phyloP scores from a whole-genome alignment of 2,329 filamentous ascomycete species.

The Dactylonectria estremocensis region DNA sequence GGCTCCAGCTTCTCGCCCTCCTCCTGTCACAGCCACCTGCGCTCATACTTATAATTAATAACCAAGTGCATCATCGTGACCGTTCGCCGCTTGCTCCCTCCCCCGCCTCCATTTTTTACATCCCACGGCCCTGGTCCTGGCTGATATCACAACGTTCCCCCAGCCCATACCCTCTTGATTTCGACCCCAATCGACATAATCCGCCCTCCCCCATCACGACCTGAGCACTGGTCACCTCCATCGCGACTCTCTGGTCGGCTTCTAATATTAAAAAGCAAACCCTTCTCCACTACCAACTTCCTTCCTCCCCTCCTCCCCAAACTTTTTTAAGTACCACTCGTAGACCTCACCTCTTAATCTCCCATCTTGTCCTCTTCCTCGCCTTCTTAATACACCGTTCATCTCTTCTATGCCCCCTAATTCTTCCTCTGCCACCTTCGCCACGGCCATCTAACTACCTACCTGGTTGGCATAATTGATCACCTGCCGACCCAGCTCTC shows the following conservation, averaged over 20 bases:
- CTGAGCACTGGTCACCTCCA: constrained; percentile 26
- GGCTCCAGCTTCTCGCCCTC: constrained; percentile 34
- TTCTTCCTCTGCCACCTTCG: constrained; percentile 7
- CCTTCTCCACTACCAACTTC: constrained; percentile 21
- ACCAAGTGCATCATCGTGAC: constrained; percentile 43
- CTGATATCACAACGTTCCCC: constrained; percentile 31
- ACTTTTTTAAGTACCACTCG: constrained; percentile 13
- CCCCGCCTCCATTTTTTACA: constrained; percentile 28
- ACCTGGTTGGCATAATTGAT: constrained; percentile 13
- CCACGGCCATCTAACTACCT: constrained; percentile 5
- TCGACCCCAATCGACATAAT: constrained; percentile 10
- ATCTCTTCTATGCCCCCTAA: constrained; percentile 13
- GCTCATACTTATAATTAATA: constrained; percentile 45
- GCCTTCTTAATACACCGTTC: constrained; percentile 26
- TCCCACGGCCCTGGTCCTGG: constrained; percentile 29
- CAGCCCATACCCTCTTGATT: constrained; percentile 32
- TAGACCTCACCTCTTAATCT: constrained; percentile 16
- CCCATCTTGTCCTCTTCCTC: constrained; percentile 14
- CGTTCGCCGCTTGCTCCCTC: constrained; percentile 34
- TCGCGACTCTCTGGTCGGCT: constrained; percentile 1
- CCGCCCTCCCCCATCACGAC: constrained; percentile 26
- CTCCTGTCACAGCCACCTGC: constrained; percentile 31
- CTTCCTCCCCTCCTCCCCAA: constrained; percentile 5
- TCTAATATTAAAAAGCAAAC: constrained; percentile 27
- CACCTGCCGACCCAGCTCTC: constrained; percentile 7